Percentiles rank a stretch among this genome's conserved stretches.
Conservation (phyloP, 345 rosid genomes). For the Eutrema japonicum region DNA sequence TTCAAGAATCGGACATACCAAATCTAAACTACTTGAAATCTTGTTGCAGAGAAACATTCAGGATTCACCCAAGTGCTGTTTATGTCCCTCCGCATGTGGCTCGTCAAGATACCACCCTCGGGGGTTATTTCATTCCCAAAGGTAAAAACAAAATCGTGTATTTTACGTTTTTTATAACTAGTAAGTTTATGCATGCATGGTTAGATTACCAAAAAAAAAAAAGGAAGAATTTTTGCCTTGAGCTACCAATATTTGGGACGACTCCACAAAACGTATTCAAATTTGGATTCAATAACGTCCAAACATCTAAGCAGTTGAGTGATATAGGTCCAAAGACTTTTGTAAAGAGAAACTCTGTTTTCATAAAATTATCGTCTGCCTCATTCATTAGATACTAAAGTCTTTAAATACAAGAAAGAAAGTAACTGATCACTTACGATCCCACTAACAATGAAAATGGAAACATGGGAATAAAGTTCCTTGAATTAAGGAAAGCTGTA, state of each 20-base stretch:
- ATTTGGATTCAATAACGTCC: no score
- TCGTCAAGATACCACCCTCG: conserved; percentile 40
- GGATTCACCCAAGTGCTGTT: conserved; percentile 52
- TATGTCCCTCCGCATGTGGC: conserved; percentile 48
- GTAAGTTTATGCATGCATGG: conserved; percentile 5
- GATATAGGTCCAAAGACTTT: background rate
- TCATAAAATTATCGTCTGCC: no score
- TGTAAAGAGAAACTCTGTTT: no score
- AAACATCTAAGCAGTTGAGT: background rate
- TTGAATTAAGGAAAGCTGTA: no score
- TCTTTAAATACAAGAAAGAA: no score
- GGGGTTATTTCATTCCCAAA: conserved; percentile 55
- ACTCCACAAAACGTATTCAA: background rate
- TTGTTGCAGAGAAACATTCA: conserved; percentile 52
- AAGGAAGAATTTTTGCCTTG: background rate
- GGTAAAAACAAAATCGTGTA: conserved; percentile 28
- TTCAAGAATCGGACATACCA: conserved; percentile 56
- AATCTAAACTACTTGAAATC: conserved; percentile 53
- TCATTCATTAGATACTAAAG: no score
- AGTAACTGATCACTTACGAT: no score
- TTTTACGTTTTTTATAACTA: background rate
- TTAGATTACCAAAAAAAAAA: background rate
- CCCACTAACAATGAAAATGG: no score
- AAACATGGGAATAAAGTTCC: no score
- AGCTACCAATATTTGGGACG: no score